Evolutionary conservation across 2,329 filamentous ascomycete species (phyloP), one percentile per base, ranked within the genome.

Genomic region (Xylariaceae sp.): DNA sequence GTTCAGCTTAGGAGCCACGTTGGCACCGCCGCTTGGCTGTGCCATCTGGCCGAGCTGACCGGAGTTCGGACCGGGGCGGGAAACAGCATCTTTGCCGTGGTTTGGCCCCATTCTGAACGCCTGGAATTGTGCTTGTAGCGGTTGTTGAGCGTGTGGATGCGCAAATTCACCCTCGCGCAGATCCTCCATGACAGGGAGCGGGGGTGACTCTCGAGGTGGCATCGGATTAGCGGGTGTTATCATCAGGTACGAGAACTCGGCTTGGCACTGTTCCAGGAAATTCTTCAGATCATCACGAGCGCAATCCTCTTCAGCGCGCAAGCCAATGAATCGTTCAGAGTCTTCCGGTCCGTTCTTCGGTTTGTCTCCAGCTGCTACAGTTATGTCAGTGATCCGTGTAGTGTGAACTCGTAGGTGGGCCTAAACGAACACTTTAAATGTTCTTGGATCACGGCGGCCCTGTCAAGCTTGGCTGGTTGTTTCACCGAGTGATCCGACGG

Each of bases 191-290:
- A 76, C 65, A 8, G 75, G 75, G 9, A 78, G 56, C 2, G 70
- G 74, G 4, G 74, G 74, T 2, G 76, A 78, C 16, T 81, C 78
- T 56, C 78, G 70, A n/a, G 78, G 78, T 2, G 78, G 78, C 29
- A 74, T 63, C 3, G 78, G 78, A 57, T 83, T 83, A 28, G 78
- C 78, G 2, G 78, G 78, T 1, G 78, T 77, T 35, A 81, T 71
- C 78, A 83, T 81, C 11, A 83, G 67, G 52, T 83, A 83, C 46
- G 78, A 79, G 43, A 83, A 81, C 54, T 83, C 78, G 49, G 73
- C 70, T 58, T 81, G 70, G 59, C 78, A 79, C 54, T 79, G 76
- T 47, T 82, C 78, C 46, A 82, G 67, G 55, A 81, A 82, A 9
- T 64, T 64, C 59, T 76, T 78, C 34, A 82, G 65, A 40, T 76